These are phyloP conservation scores for Polytrichum commune DNA, from an alignment of 225 moss, liverwort and hornwort genomes.

Conservation along the genomic window DNA sequence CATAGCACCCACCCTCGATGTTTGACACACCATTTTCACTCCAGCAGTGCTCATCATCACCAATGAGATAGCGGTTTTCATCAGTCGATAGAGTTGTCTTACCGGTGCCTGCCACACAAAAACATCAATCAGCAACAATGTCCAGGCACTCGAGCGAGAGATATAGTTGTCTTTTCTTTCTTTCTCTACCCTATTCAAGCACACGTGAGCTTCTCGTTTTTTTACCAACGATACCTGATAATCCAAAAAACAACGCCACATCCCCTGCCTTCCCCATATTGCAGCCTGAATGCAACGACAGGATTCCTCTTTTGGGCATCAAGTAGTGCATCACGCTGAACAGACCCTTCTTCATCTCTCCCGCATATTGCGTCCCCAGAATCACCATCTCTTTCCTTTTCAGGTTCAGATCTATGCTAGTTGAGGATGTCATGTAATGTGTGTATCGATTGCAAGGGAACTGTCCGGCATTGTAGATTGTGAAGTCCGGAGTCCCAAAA, in stretches of 20 bases:
- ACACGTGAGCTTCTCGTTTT: constrained; percentile 59
- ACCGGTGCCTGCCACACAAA: constrained; percentile 77
- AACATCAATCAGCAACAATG: constrained; percentile 8
- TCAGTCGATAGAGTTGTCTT: constrained; percentile 98
- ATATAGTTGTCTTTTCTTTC: neutral
- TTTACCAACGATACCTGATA: constrained; percentile 99
- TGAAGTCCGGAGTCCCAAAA: constrained; percentile 99
- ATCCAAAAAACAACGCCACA: constrained; percentile 99
- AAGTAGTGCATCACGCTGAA: constrained; percentile 99
- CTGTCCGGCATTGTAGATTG: constrained; percentile 99
- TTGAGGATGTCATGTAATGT: constrained; percentile 99
- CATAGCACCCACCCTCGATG: constrained; percentile 98
- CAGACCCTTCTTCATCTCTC: constrained; percentile 99
- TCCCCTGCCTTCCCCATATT: constrained; percentile 99
- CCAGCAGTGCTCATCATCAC: constrained; percentile 99
- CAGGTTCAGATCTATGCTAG: constrained; percentile 99
- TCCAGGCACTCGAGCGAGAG: constrained; percentile 1
- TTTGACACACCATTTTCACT: constrained; percentile 81
- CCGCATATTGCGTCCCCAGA: constrained; percentile 99
- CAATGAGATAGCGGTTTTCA: constrained; percentile 80
- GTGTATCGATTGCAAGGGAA: constrained; percentile 99
- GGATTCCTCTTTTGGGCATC: constrained; percentile 99
- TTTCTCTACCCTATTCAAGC: constrained; percentile 29
- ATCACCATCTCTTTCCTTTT: constrained; percentile 99
- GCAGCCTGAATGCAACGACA: constrained; percentile 99